A percentile compares a stretch with the other conserved stretches of the same genome.
These are phyloP conservation scores for Podosphaera fusca DNA, from an alignment of 2,329 filamentous ascomycete genomes.

Conservation along the genomic window DNA sequence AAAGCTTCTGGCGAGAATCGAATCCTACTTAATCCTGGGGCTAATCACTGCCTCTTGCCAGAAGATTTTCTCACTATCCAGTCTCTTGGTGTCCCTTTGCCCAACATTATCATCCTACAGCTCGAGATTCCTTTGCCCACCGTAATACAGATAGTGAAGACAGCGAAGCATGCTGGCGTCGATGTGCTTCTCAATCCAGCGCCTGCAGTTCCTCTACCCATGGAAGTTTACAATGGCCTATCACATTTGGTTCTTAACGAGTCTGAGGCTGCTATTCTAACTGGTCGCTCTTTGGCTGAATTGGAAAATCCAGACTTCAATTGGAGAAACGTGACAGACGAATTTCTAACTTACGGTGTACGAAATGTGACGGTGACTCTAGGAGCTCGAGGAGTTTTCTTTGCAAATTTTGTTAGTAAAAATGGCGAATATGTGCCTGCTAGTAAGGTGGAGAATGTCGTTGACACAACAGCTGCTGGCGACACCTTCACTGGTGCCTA, in stretches of 20 bases:
- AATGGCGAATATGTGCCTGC: constrained; percentile 28
- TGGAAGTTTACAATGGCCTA: constrained; percentile 39
- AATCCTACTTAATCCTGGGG: constrained; percentile 50
- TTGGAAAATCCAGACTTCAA: constrained; percentile 24
- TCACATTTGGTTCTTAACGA: constrained; percentile 76
- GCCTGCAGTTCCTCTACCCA: constrained; percentile 46
- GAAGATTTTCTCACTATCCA: constrained; percentile 18
- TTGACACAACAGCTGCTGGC: constrained; percentile 84
- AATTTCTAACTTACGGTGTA: constrained; percentile 49
- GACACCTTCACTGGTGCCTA: constrained; percentile 89
- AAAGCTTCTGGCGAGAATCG: constrained; percentile 20
- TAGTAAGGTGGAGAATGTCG: constrained; percentile 44
- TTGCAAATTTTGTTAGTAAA: constrained; percentile 19
- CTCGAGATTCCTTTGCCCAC: constrained; percentile 51
- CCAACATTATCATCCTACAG: constrained; percentile 50
- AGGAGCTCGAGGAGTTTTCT: constrained; percentile 58
- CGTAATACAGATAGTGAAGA: constrained; percentile 34
- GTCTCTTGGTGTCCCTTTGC: constrained; percentile 19
- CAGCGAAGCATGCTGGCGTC: constrained; percentile 25
- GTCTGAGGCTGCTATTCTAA: constrained; percentile 60
- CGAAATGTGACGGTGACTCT: constrained; percentile 64
- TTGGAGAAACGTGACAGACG: constrained; percentile 18
- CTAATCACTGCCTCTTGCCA: constrained; percentile 31
- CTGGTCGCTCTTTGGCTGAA: constrained; percentile 21
- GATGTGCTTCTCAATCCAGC: constrained; percentile 69